Percentiles rank a stretch among this genome's conserved stretches.
phyloP scores from a whole-genome alignment of 2,329 filamentous ascomycete species.

The Ilyonectria mors-panacis region DNA sequence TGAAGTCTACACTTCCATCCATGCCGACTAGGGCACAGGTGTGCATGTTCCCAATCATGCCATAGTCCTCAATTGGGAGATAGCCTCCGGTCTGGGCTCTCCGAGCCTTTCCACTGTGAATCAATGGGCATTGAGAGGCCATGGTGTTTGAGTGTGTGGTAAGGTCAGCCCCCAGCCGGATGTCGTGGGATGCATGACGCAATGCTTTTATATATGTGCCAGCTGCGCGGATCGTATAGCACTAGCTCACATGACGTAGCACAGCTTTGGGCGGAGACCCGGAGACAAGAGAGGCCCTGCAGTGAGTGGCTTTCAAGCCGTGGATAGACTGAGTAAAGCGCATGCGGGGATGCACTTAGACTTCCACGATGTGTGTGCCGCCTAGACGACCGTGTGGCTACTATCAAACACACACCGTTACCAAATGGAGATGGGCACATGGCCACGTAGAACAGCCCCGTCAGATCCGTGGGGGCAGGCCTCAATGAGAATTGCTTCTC shows the following conservation, averaged over 20 bases:
- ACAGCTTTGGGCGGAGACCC: slow-evolving; percentile 3
- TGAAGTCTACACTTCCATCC: slow-evolving; percentile 81
- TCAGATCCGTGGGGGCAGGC: background rate
- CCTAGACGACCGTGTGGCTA: slow-evolving; percentile 12
- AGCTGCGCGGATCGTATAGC: background rate
- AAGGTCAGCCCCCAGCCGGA: background rate
- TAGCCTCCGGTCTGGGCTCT: slow-evolving; percentile 62
- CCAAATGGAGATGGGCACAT: slow-evolving; percentile 12
- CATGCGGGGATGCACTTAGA: slow-evolving; percentile 8
- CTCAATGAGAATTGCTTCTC: background rate
- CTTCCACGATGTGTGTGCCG: slow-evolving; percentile 7
- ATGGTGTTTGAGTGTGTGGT: slow-evolving; percentile 42
- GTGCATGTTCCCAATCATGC: slow-evolving; percentile 85
- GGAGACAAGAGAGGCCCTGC: background rate
- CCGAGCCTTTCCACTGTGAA: slow-evolving; percentile 51
- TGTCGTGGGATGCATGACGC: slow-evolving; percentile 4
- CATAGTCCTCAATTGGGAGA: slow-evolving; percentile 81
- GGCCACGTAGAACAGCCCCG: background rate
- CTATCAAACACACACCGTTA: slow-evolving; percentile 9
- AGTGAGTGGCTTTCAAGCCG: background rate
- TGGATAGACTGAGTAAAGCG: background rate
- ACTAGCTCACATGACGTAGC: slow-evolving; percentile 7
- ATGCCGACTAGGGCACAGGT: slow-evolving; percentile 83
- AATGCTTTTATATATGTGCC: slow-evolving; percentile 4
- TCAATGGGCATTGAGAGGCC: slow-evolving; percentile 52